Base-by-base conservation (phyloP, 2,329 filamentous ascomycete species). In the Fusarium tupiense region DNA sequence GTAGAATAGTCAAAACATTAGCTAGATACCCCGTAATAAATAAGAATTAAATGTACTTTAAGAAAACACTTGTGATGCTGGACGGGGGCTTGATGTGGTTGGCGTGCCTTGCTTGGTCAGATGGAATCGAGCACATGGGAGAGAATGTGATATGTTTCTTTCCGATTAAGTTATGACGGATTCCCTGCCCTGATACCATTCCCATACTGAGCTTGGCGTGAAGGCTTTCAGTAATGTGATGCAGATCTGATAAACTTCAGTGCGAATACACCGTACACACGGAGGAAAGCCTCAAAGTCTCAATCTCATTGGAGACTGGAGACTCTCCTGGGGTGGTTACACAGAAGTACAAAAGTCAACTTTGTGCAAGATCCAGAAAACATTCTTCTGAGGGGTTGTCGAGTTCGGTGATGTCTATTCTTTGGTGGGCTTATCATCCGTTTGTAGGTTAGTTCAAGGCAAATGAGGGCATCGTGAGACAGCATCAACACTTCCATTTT, bases 1-100 rank as follows among this genome's bases (percentile, higher is more conserved):
- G 35, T 43, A 64, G 60, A 71, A 38, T 44, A 61, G 33, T n/a
- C 24, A 33, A 33, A 49, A 35, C 20, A 50, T 29, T 52, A 61
- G 44, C 31, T 72, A 72, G 47, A 50, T 62, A 60, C 29, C 43
- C 53, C 19, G 8, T 4, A 61, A 67, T 6, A n/a, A 59, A 24
- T 22, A n/a, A 49, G 11, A 43, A 24, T 43, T 20, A 44, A 22
- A n/a, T 8, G 14, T 46, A 41, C 5, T 26, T 12, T 19, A 4
- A 14, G 24, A 16, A 26, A 24, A 20, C 6, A 19, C n/a, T n/a
- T 17, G 33, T 38, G 31, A 26, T 24, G 20, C 16, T 20, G 20
- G 13, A 41, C 20, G 37, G 49, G n/a, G 7, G 26, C 22, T 38
- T 40, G 37, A 24, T 9, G 26, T 24, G 17, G 10, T 20, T 56